Base-by-base conservation (phyloP, 2,329 filamentous ascomycete species). In the Stylonectria norvegica region DNA sequence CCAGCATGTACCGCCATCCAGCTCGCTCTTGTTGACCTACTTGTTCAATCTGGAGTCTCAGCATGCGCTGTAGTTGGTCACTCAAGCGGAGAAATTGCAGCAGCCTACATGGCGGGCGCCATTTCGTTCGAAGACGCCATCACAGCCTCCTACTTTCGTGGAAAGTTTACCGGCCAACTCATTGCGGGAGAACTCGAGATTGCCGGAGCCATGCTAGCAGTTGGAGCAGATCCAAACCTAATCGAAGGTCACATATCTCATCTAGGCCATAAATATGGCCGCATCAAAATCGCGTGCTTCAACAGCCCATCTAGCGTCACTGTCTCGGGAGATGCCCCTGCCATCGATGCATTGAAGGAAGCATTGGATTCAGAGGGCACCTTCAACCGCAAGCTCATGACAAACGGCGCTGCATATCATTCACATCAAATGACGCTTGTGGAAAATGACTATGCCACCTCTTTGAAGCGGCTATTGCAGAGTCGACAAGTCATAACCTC, bases 1-100 rank as follows among this genome's bases (percentile, higher is more conserved):
- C 71, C 76, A 0, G 51, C 76, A 1, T 78, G 70, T 36, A 78
- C 75, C 0, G 74, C 75, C 0, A 29, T 81, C 1, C 77, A 80
- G 47, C 61, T 80, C 2, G 74, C 60, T 0, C 48, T 74, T 3
- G 65, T 63, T 3, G 53, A 70, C 5, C 48, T 68, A 0, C 52
- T 69, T 4, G 43, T n/a, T n/a, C 55, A 1, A 57, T 47, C 1
- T 61, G 56, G 47, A 51, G 32, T 35, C 0, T 62, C 65, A 0
- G 14, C 47, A n/a, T n/a, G n/a, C 2, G 58, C 57, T 2, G 62
- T 69, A 4, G 46, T 63, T 1, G 66, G 67, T 1, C 66, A 70
- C 33, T 68, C 65, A 1, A 61, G 54, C 5, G 67, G 67, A 2
- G 66, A 69, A 38, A 67, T 69, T n/a, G 64, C 59, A 0, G 67